Conservation (phyloP, 2,329 filamentous ascomycete species). For the Septoria petroselini region DNA sequence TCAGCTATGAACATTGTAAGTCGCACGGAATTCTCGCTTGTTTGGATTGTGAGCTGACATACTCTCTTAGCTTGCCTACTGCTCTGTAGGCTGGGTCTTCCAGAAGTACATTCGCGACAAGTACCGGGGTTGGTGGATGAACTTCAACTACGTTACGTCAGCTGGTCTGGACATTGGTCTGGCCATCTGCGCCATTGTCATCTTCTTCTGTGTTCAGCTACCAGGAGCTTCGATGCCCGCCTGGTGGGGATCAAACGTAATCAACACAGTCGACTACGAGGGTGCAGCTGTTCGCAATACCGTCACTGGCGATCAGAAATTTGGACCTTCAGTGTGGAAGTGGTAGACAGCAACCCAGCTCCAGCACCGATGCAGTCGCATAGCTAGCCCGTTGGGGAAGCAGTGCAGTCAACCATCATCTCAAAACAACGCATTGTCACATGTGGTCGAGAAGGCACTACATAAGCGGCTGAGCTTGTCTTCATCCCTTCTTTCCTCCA, state of each 20-base stretch:
- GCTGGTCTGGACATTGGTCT: conserved; percentile 80
- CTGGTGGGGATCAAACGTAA: conserved; percentile 54
- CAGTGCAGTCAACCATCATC: no score
- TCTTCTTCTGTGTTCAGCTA: conserved; percentile 83
- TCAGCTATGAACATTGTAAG: conserved; percentile 62
- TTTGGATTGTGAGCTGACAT: background rate
- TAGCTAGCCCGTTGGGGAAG: no score
- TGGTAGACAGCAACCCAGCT: conserved; percentile 12
- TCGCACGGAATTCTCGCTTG: background rate
- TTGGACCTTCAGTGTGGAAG: conserved; percentile 53
- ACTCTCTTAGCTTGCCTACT: conserved; percentile 76
- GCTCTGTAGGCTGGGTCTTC: conserved; percentile 78
- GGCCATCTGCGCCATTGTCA: conserved; percentile 77
- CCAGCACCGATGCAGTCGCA: no score
- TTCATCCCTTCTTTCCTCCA: background rate
- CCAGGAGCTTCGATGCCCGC: conserved; percentile 73
- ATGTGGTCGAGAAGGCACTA: background rate
- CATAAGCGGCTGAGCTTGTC: conserved; percentile 11
- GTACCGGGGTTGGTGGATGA: conserved; percentile 63
- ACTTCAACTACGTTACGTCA: conserved; percentile 86
- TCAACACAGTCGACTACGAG: conserved; percentile 21
- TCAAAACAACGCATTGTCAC: no score
- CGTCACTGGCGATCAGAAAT: conserved; percentile 61
- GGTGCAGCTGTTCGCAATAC: conserved; percentile 32
- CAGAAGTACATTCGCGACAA: conserved; percentile 70